These are phyloP conservation scores for Luzula sylvatica DNA, from an alignment of 176 grass and related monocot species.

Conservation along the genomic window DNA sequence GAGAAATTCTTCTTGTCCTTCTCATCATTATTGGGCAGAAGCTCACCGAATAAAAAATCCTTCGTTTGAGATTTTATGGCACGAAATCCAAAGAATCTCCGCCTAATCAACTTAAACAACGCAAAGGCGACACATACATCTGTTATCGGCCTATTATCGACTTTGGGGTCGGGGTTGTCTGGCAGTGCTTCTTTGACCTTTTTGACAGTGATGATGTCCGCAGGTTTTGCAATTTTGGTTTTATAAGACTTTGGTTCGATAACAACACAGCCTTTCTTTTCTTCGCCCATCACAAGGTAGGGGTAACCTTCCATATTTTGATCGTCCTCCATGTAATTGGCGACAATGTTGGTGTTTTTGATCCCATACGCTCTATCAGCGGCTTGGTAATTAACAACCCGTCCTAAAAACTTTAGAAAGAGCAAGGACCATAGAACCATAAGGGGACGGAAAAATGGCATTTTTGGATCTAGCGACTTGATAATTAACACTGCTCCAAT, in stretches of 20 bases:
- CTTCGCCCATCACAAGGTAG: conserved; percentile 32
- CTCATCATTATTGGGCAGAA: not conserved
- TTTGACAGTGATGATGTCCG: not conserved
- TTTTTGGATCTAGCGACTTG: not conserved
- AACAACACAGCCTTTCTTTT: not conserved
- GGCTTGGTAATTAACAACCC: conserved; percentile 17
- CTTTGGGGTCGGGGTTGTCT: not conserved
- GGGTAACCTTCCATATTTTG: conserved; percentile 7
- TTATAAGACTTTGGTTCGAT: not conserved
- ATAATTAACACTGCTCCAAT: not conserved
- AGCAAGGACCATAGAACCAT: conserved; percentile 31
- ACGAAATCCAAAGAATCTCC: conserved; percentile 6
- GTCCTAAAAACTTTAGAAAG: conserved; percentile 21
- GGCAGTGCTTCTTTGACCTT: conserved; percentile 3
- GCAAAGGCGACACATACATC: conserved; percentile 43
- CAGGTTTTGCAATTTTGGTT: too few relatives aligned
- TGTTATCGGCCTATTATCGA: not conserved
- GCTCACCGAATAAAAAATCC: conserved; percentile 16
- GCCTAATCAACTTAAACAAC: conserved; percentile 37
- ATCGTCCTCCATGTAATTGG: conserved; percentile 35
- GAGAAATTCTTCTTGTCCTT: too few relatives aligned
- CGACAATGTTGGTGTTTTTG: conserved; percentile 18
- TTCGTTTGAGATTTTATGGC: not conserved
- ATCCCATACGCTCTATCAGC: conserved; percentile 14
- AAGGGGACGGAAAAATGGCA: conserved; percentile 17